Conservation (phyloP, 108 stramenopile genomes). For the Cyclostephanos invisitatus region DNA sequence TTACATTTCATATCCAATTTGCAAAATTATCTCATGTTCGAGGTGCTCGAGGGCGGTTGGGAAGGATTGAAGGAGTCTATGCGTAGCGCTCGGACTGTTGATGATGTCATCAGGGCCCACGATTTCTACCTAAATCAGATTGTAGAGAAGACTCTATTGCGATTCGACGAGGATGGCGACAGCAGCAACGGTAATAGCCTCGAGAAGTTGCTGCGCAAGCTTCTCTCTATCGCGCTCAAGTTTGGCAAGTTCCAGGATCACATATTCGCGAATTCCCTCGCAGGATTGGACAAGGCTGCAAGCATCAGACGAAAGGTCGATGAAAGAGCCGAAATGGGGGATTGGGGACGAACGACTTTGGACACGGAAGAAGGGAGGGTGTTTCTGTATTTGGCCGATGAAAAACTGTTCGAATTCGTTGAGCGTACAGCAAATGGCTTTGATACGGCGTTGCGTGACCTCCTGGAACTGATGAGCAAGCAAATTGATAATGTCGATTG, state of each 20-base stretch:
- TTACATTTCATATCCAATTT: slow-evolving; percentile 94
- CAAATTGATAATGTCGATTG: slow-evolving; percentile 57
- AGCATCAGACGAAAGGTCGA: slow-evolving; percentile 64
- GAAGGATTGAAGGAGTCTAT: slow-evolving; percentile 66
- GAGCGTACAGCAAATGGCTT: slow-evolving; percentile 53
- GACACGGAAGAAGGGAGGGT: slow-evolving; percentile 67
- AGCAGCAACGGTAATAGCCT: slow-evolving; percentile 35
- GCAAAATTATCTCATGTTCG: slow-evolving; percentile 97
- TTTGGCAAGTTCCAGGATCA: slow-evolving; percentile 85
- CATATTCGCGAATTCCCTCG: slow-evolving; percentile 68
- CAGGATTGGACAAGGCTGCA: slow-evolving; percentile 61
- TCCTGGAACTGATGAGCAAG: slow-evolving; percentile 59
- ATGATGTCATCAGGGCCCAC: slow-evolving; percentile 91
- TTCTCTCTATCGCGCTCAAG: slow-evolving; percentile 65
- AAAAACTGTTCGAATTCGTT: slow-evolving; percentile 55
- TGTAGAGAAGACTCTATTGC: slow-evolving; percentile 74
- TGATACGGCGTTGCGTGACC: slow-evolving; percentile 51
- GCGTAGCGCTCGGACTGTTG: slow-evolving; percentile 75
- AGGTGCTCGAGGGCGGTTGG: slow-evolving; percentile 97
- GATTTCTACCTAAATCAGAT: slow-evolving; percentile 88
- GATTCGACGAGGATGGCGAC: slow-evolving; percentile 31
- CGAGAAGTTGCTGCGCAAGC: slow-evolving; percentile 54
- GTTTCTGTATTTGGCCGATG: slow-evolving; percentile 73
- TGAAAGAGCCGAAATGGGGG: slow-evolving; percentile 60
- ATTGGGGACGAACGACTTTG: slow-evolving; percentile 76